Conservation (phyloP, 148 eudicot genomes). For the Silene conica region DNA sequence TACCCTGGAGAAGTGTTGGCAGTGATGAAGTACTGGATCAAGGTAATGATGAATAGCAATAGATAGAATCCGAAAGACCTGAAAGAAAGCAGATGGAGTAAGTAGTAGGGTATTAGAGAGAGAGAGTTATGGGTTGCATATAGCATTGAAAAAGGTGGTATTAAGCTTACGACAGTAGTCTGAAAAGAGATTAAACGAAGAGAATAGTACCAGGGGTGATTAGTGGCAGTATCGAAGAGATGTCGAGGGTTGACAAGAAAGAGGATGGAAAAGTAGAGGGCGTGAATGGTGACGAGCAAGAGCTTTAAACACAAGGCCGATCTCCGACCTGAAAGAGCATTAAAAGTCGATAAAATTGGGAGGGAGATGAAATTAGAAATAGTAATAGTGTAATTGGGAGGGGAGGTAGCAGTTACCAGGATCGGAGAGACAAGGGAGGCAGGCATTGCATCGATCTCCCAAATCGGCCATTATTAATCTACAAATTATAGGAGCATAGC, state of each 20-base stretch:
- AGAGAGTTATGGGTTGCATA: too few species aligned
- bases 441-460: slow-evolving; percentile 33
- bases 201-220: slow-evolving; percentile 57
- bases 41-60: slow-evolving; percentile 59
- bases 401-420: too few species aligned
- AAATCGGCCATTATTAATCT: slow-evolving; percentile 23
- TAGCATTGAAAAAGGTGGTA: too few species aligned
- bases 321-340: slow-evolving; percentile 48
- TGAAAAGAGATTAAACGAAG: neutral
- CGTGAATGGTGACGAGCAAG: slow-evolving; percentile 62
- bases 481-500: neutral
- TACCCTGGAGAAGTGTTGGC: slow-evolving; percentile 94
- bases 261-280: slow-evolving; percentile 45
- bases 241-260: slow-evolving; percentile 42
- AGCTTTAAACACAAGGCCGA: slow-evolving; percentile 56
- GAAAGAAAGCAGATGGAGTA: neutral
- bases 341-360: neutral
- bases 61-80: slow-evolving; percentile 70
- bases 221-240: slow-evolving; percentile 42
- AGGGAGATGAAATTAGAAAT: too few species aligned
- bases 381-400: too few species aligned
- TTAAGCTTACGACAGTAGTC: too few species aligned
- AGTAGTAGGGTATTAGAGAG: too few species aligned
- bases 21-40: slow-evolving; percentile 76
- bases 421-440: slow-evolving; percentile 79